Evolutionary conservation across 2,329 filamentous ascomycete species (phyloP), one percentile per base, ranked within the genome.

Genomic region (Fusarium albidum): DNA sequence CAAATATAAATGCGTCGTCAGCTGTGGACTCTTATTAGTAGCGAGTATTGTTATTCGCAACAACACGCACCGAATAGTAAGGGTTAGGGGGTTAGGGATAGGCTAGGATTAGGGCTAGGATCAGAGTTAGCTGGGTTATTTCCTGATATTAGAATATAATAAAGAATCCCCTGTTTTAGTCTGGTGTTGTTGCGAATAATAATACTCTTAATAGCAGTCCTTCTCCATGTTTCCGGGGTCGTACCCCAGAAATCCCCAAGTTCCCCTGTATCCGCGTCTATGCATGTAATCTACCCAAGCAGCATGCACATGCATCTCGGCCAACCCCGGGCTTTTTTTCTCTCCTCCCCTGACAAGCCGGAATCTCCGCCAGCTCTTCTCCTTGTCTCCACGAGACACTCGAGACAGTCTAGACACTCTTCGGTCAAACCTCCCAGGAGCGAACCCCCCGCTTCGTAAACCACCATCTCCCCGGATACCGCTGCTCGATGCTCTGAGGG

Each of bases 401-500:
- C 7, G 21, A 21, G 21, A 21, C 21, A 21, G n/a, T n/a, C n/a
- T n/a, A n/a, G 7, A 21, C 21, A 5, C 13, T 33, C 12, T 13
- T 8, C 4, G n/a, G 11, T 37, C 40, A 55, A 43, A 42, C 45
- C 26, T 51, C 27, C 25, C 33, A 45, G 9, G 38, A 5, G 8
- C 37, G 7, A 32, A 25, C 32, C 14, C 37, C 9, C 11, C 41
- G 28, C 9, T 35, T 53, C 10, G 27, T 37, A 10, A 62, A 63
- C 68, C 67, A 70, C 66, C 64, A 70, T 47, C 17, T 66, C 21
- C 64, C 67, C 3, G 72, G 71, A 33, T 74, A 76, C 25, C 68
- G 69, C 49, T 76, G 74, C 51, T 76, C 72, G 5, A 76, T 63
- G 15, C 67, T 71, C 34, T 73, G 72, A 8, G 76, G 75, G 28